Conservation (phyloP, 192 early-diverging fungal genomes). For the Coemansia asiatica region DNA sequence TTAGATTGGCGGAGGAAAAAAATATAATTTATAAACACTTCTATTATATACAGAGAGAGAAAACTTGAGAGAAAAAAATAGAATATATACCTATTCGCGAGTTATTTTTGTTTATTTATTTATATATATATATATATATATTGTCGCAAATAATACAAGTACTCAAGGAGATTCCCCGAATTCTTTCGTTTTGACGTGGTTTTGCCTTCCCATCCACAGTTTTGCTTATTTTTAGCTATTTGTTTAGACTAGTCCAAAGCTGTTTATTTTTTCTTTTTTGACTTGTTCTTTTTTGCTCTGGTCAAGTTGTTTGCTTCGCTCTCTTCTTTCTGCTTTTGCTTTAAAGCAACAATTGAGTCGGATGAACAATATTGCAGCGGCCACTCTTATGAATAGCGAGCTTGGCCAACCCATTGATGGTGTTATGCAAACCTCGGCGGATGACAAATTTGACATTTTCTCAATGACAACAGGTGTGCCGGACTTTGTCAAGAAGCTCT, state of each 20-base stretch:
- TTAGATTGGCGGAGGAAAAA: too few species aligned
- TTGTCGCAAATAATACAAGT: not conserved
- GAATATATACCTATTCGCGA: too few species aligned
- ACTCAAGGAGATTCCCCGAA: not conserved
- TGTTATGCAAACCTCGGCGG: conserved; percentile 33
- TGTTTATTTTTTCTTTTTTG: not conserved
- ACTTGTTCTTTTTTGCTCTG: too few species aligned
- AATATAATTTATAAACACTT: too few species aligned
- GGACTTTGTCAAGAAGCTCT: conserved; percentile 57
- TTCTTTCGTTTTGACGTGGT: not conserved
- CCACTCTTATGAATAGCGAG: conserved; percentile 39
- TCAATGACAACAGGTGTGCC: conserved; percentile 55
- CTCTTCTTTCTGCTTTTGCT: too few species aligned
- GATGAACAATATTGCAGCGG: conserved; percentile 12
- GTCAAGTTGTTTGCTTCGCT: too few species aligned
- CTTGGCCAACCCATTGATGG: conserved; percentile 31
- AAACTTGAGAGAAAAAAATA: too few species aligned
- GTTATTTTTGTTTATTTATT: too few species aligned
- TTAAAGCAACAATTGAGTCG: not conserved
- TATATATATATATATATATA: not conserved
- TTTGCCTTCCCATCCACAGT: not conserved
- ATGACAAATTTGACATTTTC: conserved; percentile 54
- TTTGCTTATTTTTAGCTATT: not conserved
- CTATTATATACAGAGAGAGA: too few species aligned
- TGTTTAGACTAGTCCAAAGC: not conserved